Conservation (phyloP, 495 filamentous ascomycete species). For the Zalerion maritima region DNA sequence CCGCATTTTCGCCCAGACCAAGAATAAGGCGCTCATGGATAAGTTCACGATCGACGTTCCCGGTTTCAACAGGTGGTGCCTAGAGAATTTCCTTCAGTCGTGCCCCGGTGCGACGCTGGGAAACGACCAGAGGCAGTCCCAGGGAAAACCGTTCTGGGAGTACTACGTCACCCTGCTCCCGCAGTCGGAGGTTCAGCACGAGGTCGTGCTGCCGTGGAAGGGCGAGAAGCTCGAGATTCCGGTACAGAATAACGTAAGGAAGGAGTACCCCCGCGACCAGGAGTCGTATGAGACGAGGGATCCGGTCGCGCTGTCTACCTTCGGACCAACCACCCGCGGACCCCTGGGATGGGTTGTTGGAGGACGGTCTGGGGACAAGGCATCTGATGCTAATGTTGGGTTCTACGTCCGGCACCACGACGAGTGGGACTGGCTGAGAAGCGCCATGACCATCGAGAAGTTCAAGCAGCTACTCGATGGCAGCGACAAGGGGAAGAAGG, state of each 20-base stretch:
- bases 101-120: conserved; percentile 11
- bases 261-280: conserved; percentile 20
- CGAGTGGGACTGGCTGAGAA: conserved; percentile 37
- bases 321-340: conserved; percentile 25
- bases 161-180: conserved; percentile 16
- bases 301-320: conserved; percentile 10
- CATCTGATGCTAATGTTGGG: conserved; percentile 37
- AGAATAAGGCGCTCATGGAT: conserved; percentile 10
- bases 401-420: conserved; percentile 36
- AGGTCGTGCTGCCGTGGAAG: conserved; percentile 9
- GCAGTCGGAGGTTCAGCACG: conserved; percentile 11
- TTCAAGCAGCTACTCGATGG: conserved; percentile 25
- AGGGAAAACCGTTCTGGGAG: conserved; percentile 13
- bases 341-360: conserved; percentile 34
- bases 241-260: conserved; percentile 16
- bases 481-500: conserved; percentile 20
- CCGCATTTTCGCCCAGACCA: conserved; percentile 18
- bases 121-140: conserved; percentile 12
- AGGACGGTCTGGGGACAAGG: conserved; percentile 39
- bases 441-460: conserved; percentile 25
- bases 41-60: conserved; percentile 15
- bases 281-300: conserved; percentile 19
- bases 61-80: conserved; percentile 16
- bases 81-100: conserved; percentile 10
- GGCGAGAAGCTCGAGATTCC: conserved; percentile 12